Percentiles rank a stretch among this genome's conserved stretches.
Conservation (phyloP, 2,329 filamentous ascomycete genomes). For the Fusarium subtropicale region DNA sequence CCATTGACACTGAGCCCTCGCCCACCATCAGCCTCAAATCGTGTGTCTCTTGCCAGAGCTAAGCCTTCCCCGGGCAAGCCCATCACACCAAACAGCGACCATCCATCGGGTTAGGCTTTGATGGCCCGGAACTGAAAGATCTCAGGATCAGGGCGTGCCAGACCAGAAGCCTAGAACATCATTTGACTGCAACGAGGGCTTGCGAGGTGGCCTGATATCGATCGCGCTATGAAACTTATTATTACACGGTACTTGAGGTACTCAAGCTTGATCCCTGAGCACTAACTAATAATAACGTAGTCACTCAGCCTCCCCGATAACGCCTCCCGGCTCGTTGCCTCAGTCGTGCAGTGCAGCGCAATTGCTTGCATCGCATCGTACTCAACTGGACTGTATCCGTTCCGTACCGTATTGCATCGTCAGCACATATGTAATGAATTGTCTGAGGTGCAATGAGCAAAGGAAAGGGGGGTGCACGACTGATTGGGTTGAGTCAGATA, state of each 20-base stretch:
- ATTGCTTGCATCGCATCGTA: slow-evolving; percentile 10
- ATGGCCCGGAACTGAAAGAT: slow-evolving; percentile 23
- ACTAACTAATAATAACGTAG: slow-evolving; percentile 13
- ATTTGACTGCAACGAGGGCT: slow-evolving; percentile 38
- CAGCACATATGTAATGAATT: neutral
- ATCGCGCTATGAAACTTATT: slow-evolving; percentile 43
- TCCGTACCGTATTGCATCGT: neutral
- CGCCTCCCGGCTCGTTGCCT: slow-evolving; percentile 22
- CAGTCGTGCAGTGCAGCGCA: slow-evolving; percentile 10
- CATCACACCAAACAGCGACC: slow-evolving; percentile 10
- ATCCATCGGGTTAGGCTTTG: slow-evolving; percentile 24
- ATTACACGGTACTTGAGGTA: slow-evolving; percentile 18
- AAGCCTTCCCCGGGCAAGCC: slow-evolving; percentile 23
- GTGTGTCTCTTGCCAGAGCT: slow-evolving; percentile 13
- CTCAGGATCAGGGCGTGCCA: slow-evolving; percentile 31
- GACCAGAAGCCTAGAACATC: slow-evolving; percentile 41
- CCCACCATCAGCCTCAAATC: slow-evolving; percentile 24
- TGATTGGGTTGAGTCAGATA: slow-evolving; percentile 27
- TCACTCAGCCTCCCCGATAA: slow-evolving; percentile 31
- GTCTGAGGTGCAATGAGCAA: slow-evolving; percentile 7
- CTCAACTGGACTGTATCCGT: neutral
- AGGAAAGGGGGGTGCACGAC: slow-evolving; percentile 1
- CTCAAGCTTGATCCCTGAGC: slow-evolving; percentile 21
- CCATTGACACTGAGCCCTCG: slow-evolving; percentile 19
- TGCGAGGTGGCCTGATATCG: slow-evolving; percentile 47